Base-by-base conservation (phyloP, 176 grass and related monocot species). In the Oryza coarctata region DNA sequence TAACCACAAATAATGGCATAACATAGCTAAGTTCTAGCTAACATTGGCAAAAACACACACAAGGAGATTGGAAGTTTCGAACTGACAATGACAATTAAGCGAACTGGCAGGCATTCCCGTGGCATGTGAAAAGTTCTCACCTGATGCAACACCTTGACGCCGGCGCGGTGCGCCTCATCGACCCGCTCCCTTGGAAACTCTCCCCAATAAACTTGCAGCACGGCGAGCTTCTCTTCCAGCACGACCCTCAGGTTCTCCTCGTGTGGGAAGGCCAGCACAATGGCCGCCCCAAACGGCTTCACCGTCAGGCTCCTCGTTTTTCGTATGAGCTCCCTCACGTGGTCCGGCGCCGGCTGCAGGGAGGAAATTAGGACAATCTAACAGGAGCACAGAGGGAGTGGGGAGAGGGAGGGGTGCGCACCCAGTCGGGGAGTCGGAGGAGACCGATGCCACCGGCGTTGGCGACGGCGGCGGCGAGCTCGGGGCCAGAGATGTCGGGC, bases 191-290 rank as follows among this genome's bases (percentile, higher is more conserved):
- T 86, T 25, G 92, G 90, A 74, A 90, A 98, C 34, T 95, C 90
- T 64, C 95, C 92, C 95, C 95, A 95, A 61, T 91, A 98, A 79
- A 98, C 92, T 60, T 98, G 92, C 80, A 98, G 67, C 31, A 93
- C 28, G 22, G 95, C 88, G 65, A 95, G 82, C 73, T 88, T 93
- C 79, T 98, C 95, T 70, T 98, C 90, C 32, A 98, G 87, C 63
- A 95, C 83, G 35, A 91, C 92, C 86, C 76, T 91, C 45, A 94
- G 40, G 82, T 95, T 98, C 76, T 98, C 88, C 64, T 91, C 82
- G 36, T 95, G 65, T 14, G 90, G 95, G 84, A 98, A 98, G 38
- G 84, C 23, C 71, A 98, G 75, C 49, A 93, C 87, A 50, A 95
- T 88, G 25, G 90, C 79, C 49, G 86, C 92, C 49, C 95, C 92